Conservation (phyloP, 2,329 filamentous ascomycete genomes). For the Calonectria pseudoturangicola region DNA sequence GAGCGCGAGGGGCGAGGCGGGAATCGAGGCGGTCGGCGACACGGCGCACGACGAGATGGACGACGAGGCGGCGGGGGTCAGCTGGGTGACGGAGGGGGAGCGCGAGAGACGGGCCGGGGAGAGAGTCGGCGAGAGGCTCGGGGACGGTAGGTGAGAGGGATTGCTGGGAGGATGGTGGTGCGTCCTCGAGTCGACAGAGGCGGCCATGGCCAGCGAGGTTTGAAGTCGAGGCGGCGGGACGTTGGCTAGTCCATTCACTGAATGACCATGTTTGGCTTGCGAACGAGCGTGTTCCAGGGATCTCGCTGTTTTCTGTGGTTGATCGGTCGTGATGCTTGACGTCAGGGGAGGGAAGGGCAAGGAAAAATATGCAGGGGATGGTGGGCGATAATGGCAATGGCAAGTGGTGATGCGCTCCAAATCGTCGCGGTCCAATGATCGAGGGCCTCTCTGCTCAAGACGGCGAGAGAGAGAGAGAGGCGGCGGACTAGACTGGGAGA, state of each 20-base stretch:
- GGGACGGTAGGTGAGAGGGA: constrained; percentile 23
- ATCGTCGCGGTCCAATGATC: constrained; percentile 26
- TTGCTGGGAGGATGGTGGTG: constrained; percentile 43
- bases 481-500: background rate
- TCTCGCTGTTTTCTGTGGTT: background rate
- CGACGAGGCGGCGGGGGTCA: constrained; percentile 33
- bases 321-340: background rate
- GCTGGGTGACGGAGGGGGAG: constrained; percentile 26
- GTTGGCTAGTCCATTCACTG: constrained; percentile 36
- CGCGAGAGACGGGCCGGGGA: constrained; percentile 37
- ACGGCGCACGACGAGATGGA: constrained; percentile 12
- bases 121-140: constrained; percentile 15
- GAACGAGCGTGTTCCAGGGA: background rate
- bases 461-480: constrained; percentile 13
- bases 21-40: constrained; percentile 35
- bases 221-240: constrained; percentile 40
- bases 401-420: constrained; percentile 24
- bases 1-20: constrained; percentile 12
- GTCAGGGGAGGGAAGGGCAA: background rate
- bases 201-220: constrained; percentile 51
- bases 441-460: constrained; percentile 21
- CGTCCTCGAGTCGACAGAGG: constrained; percentile 50
- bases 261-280: constrained; percentile 11
- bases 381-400: background rate
- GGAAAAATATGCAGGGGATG: background rate